phyloP scores from a whole-genome alignment of 108 stramenopile genomes.

The Skeletonema tropicum region DNA sequence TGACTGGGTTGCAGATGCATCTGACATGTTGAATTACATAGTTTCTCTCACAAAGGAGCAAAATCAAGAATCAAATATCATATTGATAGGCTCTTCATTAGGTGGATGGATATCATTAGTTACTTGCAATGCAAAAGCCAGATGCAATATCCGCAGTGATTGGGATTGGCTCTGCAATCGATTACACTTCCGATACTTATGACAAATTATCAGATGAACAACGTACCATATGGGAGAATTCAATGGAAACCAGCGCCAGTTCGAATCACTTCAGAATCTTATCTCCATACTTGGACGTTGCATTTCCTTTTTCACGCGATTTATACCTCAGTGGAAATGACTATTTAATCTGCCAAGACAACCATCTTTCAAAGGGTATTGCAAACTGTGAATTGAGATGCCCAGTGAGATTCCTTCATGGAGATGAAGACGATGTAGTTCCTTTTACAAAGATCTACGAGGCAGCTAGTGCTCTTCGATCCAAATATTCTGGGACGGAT shows the following conservation, averaged over 20 bases:
- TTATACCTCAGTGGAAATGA: neutral
- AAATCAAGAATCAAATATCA: neutral
- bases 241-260: neutral
- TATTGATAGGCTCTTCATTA: conserved; percentile 4
- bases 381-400: neutral
- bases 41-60: neutral
- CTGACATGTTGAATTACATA: neutral
- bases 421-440: neutral
- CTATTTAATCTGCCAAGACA: neutral
- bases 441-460: neutral
- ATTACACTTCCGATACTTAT: neutral
- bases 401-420: conserved; percentile 2
- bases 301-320: neutral
- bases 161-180: conserved; percentile 1
- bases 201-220: neutral
- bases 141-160: neutral
- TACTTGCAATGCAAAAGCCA: neutral
- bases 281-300: neutral
- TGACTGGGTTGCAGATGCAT: conserved; percentile 4
- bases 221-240: neutral
- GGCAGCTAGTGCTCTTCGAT: neutral
- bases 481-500: neutral
- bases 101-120: conserved; percentile 1
- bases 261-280: neutral
- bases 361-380: neutral